Conservation (phyloP, 192 early-diverging fungal genomes). For the Chytriomyces sp. region DNA sequence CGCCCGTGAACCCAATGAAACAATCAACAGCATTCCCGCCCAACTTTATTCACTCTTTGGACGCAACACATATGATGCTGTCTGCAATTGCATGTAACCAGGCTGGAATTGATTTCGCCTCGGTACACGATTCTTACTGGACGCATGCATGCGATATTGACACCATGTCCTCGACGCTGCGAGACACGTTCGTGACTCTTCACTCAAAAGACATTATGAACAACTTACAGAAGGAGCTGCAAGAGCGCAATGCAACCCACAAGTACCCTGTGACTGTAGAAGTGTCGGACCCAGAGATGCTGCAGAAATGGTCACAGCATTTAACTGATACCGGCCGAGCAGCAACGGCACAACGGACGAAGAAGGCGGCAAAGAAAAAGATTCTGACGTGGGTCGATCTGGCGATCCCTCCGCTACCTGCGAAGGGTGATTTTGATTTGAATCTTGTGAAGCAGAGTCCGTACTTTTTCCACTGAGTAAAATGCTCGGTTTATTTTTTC, state of each 20-base stretch:
- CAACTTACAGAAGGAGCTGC: constrained; percentile 80
- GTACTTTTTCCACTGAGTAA: constrained; percentile 89
- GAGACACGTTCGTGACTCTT: constrained; percentile 88
- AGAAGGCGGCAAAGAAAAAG: constrained; percentile 19
- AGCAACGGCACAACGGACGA: background rate
- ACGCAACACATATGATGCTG: constrained; percentile 97
- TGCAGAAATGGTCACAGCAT: constrained; percentile 34
- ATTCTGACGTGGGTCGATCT: constrained; percentile 59
- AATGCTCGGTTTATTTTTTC: background rate
- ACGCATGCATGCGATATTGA: constrained; percentile 92
- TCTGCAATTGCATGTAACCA: constrained; percentile 85
- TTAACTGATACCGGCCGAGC: constrained; percentile 26
- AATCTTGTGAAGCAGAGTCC: constrained; percentile 74
- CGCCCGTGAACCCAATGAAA: constrained; percentile 88
- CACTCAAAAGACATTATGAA: constrained; percentile 86
- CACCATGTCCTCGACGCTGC: constrained; percentile 79
- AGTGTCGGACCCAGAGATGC: constrained; percentile 41
- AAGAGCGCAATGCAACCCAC: constrained; percentile 76
- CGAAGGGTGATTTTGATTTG: constrained; percentile 85
- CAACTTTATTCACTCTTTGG: constrained; percentile 97
- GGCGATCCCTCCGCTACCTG: constrained; percentile 77
- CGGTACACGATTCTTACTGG: constrained; percentile 99
- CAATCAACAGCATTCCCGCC: constrained; percentile 97
- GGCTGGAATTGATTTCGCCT: constrained; percentile 82
- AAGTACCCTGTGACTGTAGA: constrained; percentile 62